Evolutionary conservation across 192 early-diverging fungal genomes (phyloP).

Genomic region (Backusella tarrabulga): DNA sequence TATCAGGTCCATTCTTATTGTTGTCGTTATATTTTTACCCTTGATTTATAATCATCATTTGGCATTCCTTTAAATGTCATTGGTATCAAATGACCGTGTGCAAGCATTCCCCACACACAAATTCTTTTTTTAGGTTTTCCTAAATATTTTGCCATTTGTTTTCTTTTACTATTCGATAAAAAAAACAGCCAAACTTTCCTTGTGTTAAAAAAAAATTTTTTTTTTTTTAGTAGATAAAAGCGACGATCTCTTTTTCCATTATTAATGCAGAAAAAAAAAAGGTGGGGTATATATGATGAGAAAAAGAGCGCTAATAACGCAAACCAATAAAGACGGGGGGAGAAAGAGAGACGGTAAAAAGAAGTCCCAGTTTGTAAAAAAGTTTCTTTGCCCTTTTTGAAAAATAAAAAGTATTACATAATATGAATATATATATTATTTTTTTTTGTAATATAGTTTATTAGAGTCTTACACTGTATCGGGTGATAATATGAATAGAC

Average conservation of each 20-base stretch:
- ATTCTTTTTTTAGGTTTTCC: slow-evolving; percentile 9
- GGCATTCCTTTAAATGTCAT: not conserved
- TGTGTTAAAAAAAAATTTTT: not conserved
- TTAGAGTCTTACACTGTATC: too few species aligned
- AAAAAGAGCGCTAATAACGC: not conserved
- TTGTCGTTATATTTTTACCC: not conserved
- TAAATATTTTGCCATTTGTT: not conserved
- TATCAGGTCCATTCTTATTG: not conserved
- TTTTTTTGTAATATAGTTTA: too few species aligned
- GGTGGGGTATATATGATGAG: not conserved
- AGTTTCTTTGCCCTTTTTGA: not conserved
- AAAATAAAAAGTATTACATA: not conserved
- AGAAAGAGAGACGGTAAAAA: not conserved
- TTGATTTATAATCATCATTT: slow-evolving; percentile 8
- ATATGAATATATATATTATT: too few species aligned
- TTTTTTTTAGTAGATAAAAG: not conserved
- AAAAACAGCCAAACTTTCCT: not conserved
- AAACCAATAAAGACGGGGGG: not conserved
- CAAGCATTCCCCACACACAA: not conserved
- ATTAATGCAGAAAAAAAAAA: not conserved
- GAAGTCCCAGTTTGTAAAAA: not conserved
- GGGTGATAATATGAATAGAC: too few species aligned
- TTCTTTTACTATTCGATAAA: not conserved
- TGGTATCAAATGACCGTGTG: slow-evolving; percentile 2
- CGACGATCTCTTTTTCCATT: not conserved